Evolutionary conservation across 2,329 filamentous ascomycete species (phyloP).

Genomic region (Moelleriella libera): DNA sequence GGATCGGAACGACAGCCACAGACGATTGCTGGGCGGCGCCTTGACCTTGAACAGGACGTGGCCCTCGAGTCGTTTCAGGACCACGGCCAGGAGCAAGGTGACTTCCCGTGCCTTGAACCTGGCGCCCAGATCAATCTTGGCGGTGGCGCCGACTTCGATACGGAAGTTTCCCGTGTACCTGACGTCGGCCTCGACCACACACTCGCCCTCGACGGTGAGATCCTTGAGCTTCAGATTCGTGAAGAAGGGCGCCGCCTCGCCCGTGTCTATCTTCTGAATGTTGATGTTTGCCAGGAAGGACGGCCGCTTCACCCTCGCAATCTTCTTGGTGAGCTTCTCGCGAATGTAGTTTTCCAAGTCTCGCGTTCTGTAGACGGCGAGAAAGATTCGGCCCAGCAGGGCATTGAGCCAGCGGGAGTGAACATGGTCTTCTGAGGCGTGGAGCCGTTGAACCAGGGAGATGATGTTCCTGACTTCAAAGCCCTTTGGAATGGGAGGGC

Average conservation of each 20-base stretch:
- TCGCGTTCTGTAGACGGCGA: slow-evolving; percentile 73
- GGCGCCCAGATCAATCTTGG: slow-evolving; percentile 76
- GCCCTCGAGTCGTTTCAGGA: slow-evolving; percentile 73
- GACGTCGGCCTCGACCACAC: slow-evolving; percentile 73
- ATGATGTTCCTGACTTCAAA: slow-evolving; percentile 83
- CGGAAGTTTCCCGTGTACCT: slow-evolving; percentile 82
- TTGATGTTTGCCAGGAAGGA: slow-evolving; percentile 75
- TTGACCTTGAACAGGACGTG: slow-evolving; percentile 80
- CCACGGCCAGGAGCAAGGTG: slow-evolving; percentile 73
- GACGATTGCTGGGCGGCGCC: slow-evolving; percentile 81
- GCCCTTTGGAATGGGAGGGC: slow-evolving; percentile 52
- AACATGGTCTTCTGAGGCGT: slow-evolving; percentile 81
- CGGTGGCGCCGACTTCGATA: slow-evolving; percentile 83
- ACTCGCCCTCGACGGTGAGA: slow-evolving; percentile 81
- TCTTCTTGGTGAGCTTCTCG: slow-evolving; percentile 89
- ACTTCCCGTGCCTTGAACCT: slow-evolving; percentile 86
- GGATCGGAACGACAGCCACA: slow-evolving; percentile 94
- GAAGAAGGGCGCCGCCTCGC: slow-evolving; percentile 74
- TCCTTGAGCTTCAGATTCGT: slow-evolving; percentile 82
- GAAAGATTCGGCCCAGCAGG: slow-evolving; percentile 73
- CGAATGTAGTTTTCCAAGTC: slow-evolving; percentile 68
- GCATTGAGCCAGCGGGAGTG: slow-evolving; percentile 93
- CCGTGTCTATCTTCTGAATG: slow-evolving; percentile 74
- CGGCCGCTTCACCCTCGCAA: slow-evolving; percentile 82
- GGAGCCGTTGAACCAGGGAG: slow-evolving; percentile 74